These are phyloP conservation scores for Saccharomyces hybrid DNA, from an alignment of 1,139 yeast genomes.

Conservation along the genomic window DNA sequence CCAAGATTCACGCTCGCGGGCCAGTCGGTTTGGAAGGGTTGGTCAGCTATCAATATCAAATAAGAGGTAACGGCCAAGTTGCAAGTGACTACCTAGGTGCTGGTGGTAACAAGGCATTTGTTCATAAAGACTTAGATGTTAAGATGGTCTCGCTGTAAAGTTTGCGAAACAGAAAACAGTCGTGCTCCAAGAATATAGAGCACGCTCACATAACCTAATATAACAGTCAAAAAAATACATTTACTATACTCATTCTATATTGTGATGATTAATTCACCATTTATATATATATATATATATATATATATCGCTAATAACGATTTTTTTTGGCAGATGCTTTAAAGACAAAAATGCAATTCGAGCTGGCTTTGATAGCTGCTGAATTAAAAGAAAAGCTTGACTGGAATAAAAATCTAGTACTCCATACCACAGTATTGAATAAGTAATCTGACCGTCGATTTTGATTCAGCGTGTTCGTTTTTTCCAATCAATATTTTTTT, in stretches of 20 bases:
- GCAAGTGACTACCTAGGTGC: slow-evolving; percentile 90
- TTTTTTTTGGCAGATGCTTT: not conserved
- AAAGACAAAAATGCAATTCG: not conserved
- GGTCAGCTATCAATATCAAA: slow-evolving; percentile 89
- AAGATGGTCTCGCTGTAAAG: slow-evolving; percentile 17
- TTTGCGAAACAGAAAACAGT: not conserved
- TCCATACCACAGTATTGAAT: too few relatives aligned
- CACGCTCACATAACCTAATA: not conserved
- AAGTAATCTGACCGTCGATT: not conserved
- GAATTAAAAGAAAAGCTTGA: not conserved
- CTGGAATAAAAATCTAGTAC: not conserved
- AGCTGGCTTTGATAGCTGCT: not conserved
- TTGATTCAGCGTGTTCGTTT: not conserved
- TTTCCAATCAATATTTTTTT: not conserved
- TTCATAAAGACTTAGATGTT: slow-evolving; percentile 54
- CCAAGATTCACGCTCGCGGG: slow-evolving; percentile 95
- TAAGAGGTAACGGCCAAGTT: slow-evolving; percentile 85
- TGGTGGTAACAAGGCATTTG: slow-evolving; percentile 77
- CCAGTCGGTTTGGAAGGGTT: slow-evolving; percentile 97
- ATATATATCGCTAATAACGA: not conserved
- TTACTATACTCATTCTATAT: not conserved
- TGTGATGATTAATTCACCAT: not conserved
- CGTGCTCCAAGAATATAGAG: not conserved
- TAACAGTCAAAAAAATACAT: not conserved
- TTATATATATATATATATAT: not conserved